These are phyloP conservation scores for Fusarium coffeatum DNA, from an alignment of 2,329 filamentous ascomycete species.

Conservation along the genomic window DNA sequence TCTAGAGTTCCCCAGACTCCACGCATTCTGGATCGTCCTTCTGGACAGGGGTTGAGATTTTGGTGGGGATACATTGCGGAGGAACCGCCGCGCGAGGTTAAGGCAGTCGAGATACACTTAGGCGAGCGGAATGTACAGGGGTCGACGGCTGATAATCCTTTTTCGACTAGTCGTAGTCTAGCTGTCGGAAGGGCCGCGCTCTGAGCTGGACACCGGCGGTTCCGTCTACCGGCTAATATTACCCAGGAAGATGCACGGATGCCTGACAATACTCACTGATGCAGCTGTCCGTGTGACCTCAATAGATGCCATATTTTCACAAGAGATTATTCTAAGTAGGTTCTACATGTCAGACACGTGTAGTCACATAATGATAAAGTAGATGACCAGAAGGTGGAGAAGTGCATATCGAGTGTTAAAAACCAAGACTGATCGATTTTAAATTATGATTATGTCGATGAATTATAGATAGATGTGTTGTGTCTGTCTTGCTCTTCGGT, in stretches of 20 bases:
- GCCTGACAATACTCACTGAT: neutral
- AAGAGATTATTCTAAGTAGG: no score
- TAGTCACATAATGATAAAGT: no score
- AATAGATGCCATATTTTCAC: no score
- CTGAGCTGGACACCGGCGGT: neutral
- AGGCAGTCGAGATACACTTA: neutral
- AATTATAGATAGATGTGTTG: neutral
- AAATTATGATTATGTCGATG: neutral
- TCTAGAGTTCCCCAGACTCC: neutral
- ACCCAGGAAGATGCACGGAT: neutral
- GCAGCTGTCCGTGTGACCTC: no score
- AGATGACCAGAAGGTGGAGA: no score
- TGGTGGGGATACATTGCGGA: neutral
- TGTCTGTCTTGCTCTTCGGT: fast-evolving
- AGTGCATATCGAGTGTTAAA: neutral
- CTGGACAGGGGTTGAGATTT: neutral
- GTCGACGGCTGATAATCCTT: no score
- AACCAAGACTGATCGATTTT: neutral
- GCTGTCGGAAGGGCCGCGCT: neutral
- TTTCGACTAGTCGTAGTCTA: neutral
- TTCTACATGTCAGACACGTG: no score
- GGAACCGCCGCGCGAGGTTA: neutral
- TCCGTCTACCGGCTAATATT: neutral
- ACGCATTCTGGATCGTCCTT: neutral
- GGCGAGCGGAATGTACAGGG: neutral